These are phyloP conservation scores for Nitzschia putrida DNA, from an alignment of 108 stramenopile genomes.

Conservation along the genomic window DNA sequence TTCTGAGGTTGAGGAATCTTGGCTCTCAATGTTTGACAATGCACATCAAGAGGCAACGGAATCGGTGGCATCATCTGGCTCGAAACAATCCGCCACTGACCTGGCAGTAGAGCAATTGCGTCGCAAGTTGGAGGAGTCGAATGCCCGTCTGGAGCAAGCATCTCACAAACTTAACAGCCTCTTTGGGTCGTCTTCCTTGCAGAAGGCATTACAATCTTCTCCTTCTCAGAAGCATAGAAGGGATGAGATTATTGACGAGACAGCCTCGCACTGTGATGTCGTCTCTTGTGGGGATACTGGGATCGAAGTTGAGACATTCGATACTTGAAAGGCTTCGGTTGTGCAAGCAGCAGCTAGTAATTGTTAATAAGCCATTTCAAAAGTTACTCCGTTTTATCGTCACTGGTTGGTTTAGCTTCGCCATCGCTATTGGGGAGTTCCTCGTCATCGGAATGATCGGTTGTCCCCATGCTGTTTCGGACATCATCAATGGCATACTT, in stretches of 20 bases:
- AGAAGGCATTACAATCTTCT: background rate
- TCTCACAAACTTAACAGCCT: slow-evolving; percentile 20
- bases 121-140: slow-evolving; percentile 20
- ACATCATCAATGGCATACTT: slow-evolving; percentile 75
- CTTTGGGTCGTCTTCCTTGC: background rate
- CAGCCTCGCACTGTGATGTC: background rate
- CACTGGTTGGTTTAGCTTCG: too few species aligned
- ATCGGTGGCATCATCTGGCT: background rate
- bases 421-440: too few species aligned
- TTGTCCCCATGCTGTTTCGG: slow-evolving; percentile 31
- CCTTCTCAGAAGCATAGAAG: background rate
- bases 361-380: too few species aligned
- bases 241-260: background rate
- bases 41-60: too few species aligned
- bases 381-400: too few species aligned
- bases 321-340: too few species aligned
- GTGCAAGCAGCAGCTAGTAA: too few species aligned
- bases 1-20: too few species aligned
- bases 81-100: background rate
- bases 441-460: slow-evolving; percentile 32
- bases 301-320: background rate
- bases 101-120: slow-evolving; percentile 18
- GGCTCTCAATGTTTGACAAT: too few species aligned
- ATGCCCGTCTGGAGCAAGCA: slow-evolving; percentile 24
- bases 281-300: background rate